phyloP scores from a whole-genome alignment of 352 stramenopile genomes.

The Achlya hypogyna region DNA sequence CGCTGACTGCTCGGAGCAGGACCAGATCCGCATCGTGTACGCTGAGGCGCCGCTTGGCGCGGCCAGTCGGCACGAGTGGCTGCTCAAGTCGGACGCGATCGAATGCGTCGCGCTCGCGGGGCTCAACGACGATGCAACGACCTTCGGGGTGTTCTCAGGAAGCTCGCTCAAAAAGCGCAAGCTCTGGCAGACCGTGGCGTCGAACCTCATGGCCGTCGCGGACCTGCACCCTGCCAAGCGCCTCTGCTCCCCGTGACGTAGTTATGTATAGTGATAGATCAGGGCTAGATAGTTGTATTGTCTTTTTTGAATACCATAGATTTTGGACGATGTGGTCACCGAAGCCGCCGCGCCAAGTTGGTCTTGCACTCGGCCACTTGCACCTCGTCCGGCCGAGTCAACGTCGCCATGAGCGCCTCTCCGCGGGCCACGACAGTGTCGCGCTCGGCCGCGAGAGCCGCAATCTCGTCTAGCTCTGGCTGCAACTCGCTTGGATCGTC shows the following conservation, averaged over 20 bases:
- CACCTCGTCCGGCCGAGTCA: constrained; percentile 23
- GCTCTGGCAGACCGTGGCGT: neutral
- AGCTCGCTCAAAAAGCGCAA: neutral
- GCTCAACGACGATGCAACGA: neutral
- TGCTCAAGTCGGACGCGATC: constrained; percentile 11
- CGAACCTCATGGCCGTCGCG: neutral
- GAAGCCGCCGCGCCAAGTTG: neutral
- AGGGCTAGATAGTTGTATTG: neutral
- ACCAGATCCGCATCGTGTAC: constrained; percentile 16
- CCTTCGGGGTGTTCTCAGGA: neutral
- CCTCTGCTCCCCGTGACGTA: constrained; percentile 2
- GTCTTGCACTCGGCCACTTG: constrained; percentile 11
- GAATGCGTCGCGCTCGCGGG: constrained; percentile 3
- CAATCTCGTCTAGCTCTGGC: constrained; percentile 40
- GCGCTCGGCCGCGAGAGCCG: constrained; percentile 32
- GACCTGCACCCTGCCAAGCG: neutral
- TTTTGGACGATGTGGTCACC: neutral
- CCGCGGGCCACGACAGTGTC: constrained; percentile 30
- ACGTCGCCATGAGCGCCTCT: constrained; percentile 20
- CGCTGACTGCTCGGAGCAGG: neutral
- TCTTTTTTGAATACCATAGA: constrained; percentile 5
- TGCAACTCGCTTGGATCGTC: constrained; percentile 33
- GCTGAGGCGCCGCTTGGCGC: neutral
- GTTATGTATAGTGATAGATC: constrained; percentile 6
- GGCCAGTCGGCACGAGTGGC: constrained; percentile 3